These are phyloP conservation scores for Penicillium alfredii DNA, from an alignment of 495 filamentous ascomycete species.

Conservation along the genomic window DNA sequence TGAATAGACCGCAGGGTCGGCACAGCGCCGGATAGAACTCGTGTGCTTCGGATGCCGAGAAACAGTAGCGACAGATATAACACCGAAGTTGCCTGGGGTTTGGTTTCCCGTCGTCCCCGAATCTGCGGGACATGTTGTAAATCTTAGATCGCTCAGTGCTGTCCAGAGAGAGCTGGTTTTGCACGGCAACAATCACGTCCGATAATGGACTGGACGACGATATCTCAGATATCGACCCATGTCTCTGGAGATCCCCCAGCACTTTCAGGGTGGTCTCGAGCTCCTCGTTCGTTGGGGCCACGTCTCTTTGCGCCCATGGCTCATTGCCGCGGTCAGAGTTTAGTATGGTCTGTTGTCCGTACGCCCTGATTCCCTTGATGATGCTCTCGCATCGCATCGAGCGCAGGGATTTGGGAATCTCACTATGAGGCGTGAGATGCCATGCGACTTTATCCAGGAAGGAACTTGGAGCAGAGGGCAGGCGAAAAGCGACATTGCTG, in stretches of 20 bases:
- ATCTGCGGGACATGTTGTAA: neutral
- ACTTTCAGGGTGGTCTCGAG: slow-evolving; percentile 26
- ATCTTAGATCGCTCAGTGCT: slow-evolving; percentile 1
- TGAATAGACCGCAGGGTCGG: slow-evolving; percentile 37
- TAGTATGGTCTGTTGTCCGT: slow-evolving; percentile 18
- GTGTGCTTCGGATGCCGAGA: slow-evolving; percentile 13
- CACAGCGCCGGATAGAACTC: slow-evolving; percentile 38
- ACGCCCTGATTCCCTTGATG: slow-evolving; percentile 25
- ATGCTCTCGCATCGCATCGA: slow-evolving; percentile 22
- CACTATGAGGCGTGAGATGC: slow-evolving; percentile 16
- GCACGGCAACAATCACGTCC: slow-evolving; percentile 15
- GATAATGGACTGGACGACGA: slow-evolving; percentile 14
- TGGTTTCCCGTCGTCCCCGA: neutral
- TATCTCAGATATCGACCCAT: slow-evolving; percentile 7
- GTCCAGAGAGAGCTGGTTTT: slow-evolving; percentile 12
- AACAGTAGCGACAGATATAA: slow-evolving; percentile 37
- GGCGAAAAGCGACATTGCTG: slow-evolving; percentile 16
- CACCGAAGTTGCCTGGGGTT: slow-evolving; percentile 19
- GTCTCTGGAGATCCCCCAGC: slow-evolving; percentile 16
- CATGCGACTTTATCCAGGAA: slow-evolving; percentile 15
- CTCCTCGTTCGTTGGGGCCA: slow-evolving; percentile 17
- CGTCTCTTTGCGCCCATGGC: neutral
- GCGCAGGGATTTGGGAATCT: slow-evolving; percentile 11
- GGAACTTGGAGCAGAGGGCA: slow-evolving; percentile 9
- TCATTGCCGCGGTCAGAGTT: neutral